Evolutionary conservation across 352 stramenopile genomes (phyloP), one percentile per base, ranked within the genome.

Genomic region (Pythium dissotocum): DNA sequence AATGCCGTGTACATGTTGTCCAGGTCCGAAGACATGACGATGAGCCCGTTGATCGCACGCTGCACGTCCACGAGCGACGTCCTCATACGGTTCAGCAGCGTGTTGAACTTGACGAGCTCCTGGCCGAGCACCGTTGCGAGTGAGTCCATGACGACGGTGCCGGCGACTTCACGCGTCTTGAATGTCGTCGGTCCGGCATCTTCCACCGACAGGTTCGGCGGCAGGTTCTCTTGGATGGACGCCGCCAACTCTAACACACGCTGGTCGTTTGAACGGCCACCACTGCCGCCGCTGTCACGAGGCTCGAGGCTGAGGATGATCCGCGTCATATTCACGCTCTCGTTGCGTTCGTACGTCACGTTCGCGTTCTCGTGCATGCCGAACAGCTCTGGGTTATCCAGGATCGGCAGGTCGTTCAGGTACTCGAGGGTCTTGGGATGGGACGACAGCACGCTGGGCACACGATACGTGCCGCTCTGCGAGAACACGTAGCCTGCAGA

Each of bases 341-440:
- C 94, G 61, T 95, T 94, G 58, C 87, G 86, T 55, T 98, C 95
- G 73, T 96, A 98, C 9, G 93, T 98, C 26, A 95, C 87, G 72
- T 98, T 97, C 32, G 95, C 95, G 67, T 98, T 98, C 72, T 98
- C 90, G 74, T 98, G 94, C 95, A 98, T 98, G 10, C 95, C 95
- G 72, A 98, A 98, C 32, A 98, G 88, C 76, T 98, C 93, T 0
- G 95, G 94, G 58, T 94, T 91, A 63, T 98, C 95, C 6, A 96
- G 82, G 5, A 71, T 71, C 9, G 95, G 95, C 1, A 98, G 76
- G 18, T 73, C 53, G 28, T 83, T 67, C 24, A 98, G 79, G 70
- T 98, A 98, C 32, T 76, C 61, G 46, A 95, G 78, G 12, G 97
- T 70, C 35, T 72, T 77, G 9, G 61, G 16, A 32, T 93, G 81